These are phyloP conservation scores for Sclerotinia spermophila DNA, from an alignment of 2,329 filamentous ascomycete genomes.

Conservation along the genomic window DNA sequence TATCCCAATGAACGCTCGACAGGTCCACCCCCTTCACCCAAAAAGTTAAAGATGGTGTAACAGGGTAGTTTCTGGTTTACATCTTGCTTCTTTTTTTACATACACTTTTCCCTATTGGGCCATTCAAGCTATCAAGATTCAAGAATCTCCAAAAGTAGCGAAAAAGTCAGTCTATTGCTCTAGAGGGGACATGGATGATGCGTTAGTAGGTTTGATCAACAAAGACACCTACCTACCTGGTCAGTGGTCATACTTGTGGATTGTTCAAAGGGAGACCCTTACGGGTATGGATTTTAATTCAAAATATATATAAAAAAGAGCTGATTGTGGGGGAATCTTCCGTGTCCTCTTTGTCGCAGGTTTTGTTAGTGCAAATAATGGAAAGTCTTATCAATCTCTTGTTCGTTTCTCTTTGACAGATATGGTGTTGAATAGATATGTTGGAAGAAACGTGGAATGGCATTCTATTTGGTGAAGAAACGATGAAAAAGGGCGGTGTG, in stretches of 20 bases:
- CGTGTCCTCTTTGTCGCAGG: neutral
- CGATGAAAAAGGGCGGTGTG: constrained; percentile 2
- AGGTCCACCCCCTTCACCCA: neutral
- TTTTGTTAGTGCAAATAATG: neutral
- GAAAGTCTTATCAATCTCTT: constrained; percentile 3
- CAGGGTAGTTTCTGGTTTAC: neutral
- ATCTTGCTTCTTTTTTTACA: neutral
- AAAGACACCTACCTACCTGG: constrained; percentile 5
- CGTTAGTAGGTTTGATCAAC: constrained; percentile 5
- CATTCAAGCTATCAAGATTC: neutral
- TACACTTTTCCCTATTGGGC: neutral
- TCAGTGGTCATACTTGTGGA: neutral
- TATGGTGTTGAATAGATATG: neutral
- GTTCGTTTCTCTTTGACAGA: neutral
- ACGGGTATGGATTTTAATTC: neutral
- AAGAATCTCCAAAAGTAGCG: neutral
- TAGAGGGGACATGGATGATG: neutral
- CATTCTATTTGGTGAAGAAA: neutral
- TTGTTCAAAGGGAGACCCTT: neutral
- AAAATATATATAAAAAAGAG: too few relatives aligned
- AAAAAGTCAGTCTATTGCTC: neutral
- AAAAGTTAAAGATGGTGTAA: neutral
- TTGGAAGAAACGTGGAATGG: neutral
- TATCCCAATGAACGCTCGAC: neutral
- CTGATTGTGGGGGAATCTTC: constrained; percentile 7